Evolutionary conservation across 2,329 filamentous ascomycete genomes (phyloP), one percentile per base, ranked within the genome.

Genomic region (Colletotrichum shisoi): DNA sequence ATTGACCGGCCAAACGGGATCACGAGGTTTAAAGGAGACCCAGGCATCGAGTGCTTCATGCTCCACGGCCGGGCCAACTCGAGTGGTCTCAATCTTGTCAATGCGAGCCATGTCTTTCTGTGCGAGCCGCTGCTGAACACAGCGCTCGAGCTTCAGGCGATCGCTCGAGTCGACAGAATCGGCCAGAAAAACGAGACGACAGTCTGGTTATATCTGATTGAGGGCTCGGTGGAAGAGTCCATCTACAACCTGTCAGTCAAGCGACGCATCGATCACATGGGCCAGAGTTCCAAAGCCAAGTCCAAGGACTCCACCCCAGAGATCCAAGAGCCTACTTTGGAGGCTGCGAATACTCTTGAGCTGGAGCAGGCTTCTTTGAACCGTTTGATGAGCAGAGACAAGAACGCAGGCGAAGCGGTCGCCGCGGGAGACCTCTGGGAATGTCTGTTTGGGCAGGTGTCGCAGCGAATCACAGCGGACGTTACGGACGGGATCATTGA

Each of bases 41-140:
- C 92, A 1, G 77, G 80, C 3, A 78, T 90, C 6, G 93, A 97
- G 75, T 94, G 91, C 72, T 94, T 99, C 72, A 83, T 98, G 3
- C 84, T 99, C 15, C 93, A 97, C 74, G 94, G 94, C 6, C 91
- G 93, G 71, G 91, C 92, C 0, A 92, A 97, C 75, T 91, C 92
- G 0, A 94, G 91, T 1, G 95, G 95, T 0, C 83, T 99, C 37
- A 98, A 96, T 69, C 85, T 99, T 0, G 91, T 97, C 71, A 94
- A 96, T 73, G 95, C 94, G 4, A 97, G 89, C 54, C 93, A 98
- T 74, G 93, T 98, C 1, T 96, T 98, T 74, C 85, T 99, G 4
- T 97, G 93, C 76, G 95, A 99, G 75, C 95, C 95, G 2, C 82
- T 98, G 3, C 88, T 98, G 72, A 97, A 98, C 74, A 94, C 94